Conservation (phyloP, 352 stramenopile genomes). For the Globisporangium canariense region DNA sequence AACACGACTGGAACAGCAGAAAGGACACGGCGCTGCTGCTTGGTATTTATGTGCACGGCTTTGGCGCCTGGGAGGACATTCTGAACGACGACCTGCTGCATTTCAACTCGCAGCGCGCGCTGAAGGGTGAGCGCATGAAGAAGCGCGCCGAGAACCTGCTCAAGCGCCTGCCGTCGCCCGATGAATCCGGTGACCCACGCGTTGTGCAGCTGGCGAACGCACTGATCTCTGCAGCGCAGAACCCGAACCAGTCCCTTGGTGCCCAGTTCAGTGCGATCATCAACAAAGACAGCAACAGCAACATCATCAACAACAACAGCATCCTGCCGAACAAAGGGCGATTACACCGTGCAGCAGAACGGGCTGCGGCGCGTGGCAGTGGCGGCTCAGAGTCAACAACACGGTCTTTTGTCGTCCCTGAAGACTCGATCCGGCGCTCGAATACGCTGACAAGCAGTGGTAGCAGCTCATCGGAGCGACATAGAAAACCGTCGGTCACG, state of each 20-base stretch:
- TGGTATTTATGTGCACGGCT: constrained; percentile 82
- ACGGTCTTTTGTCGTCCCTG: constrained; percentile 7
- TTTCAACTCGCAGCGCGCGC: constrained; percentile 73
- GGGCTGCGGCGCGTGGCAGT: constrained; percentile 40
- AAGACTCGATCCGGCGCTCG: constrained; percentile 43
- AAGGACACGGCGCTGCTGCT: constrained; percentile 81
- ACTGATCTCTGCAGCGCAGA: constrained; percentile 29
- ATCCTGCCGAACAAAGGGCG: constrained; percentile 30
- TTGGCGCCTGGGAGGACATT: constrained; percentile 85
- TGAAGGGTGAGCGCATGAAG: constrained; percentile 83
- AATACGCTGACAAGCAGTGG: constrained; percentile 21
- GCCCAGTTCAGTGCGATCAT: constrained; percentile 79
- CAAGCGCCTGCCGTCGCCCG: constrained; percentile 63
- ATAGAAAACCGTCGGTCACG: constrained; percentile 35
- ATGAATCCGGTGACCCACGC: constrained; percentile 49
- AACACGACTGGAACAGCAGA: constrained; percentile 73
- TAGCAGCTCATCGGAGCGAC: constrained; percentile 22
- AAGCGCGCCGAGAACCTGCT: constrained; percentile 82
- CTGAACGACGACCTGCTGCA: constrained; percentile 76
- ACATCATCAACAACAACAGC: constrained; percentile 28
- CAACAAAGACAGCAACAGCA: constrained; percentile 33
- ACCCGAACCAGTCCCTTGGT: constrained; percentile 55
- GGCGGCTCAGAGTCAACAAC: constrained; percentile 9
- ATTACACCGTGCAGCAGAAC: constrained; percentile 65
- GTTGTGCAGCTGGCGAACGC: constrained; percentile 57